Evolutionary conservation across 1,284 basidiomycete genomes (phyloP), one percentile per base, ranked within the genome.

Genomic region (Phylloporus sp.): DNA sequence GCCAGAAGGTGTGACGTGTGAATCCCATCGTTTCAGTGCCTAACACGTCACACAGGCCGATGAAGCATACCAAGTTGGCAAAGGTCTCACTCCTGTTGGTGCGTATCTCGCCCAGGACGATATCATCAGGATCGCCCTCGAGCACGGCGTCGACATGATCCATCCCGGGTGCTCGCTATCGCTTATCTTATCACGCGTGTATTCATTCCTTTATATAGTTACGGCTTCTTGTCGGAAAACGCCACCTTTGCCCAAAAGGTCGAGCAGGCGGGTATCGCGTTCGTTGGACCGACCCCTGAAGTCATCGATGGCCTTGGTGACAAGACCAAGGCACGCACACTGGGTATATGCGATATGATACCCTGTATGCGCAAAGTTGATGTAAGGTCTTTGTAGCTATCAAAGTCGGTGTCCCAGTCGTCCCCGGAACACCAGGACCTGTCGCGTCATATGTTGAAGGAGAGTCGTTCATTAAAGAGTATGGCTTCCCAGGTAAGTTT

Each of bases 71-170:
- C 94, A 97, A 81, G 97, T 99, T 74, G 98, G 98, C 70, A 95
- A 94, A 76, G 97, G 97, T 32, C 84, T 98, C 68, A 94, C 96
- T 20, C 98, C 98, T 52, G 98, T 99, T 63, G 96, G 87, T 39
- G 98, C 98, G 27, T 99, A 99, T 83, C 92, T 99, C 70, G 93
- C 96, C 23, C 97, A 99, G 80, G 96, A 98, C 74, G 96, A 98
- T 78, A 99, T 99, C 82, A 95, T 99, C 82, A 86, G 91, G 70
- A 93, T 96, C 75, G 96, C 96, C 39, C 86, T 98, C 62, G 97
- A 99, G 82, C 96, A 98, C 83, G 95, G 95, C 53, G 97, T 99
- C 53, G 97, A 99, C 80, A 99, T 99, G 97, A 99, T 99, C 80
- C 98, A 99, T 83, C 97, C 97, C 23, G 96, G 96, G 94, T 96